phyloP scores from a whole-genome alignment of 73 alveolate genomes.

The Symbiodinium natans region DNA sequence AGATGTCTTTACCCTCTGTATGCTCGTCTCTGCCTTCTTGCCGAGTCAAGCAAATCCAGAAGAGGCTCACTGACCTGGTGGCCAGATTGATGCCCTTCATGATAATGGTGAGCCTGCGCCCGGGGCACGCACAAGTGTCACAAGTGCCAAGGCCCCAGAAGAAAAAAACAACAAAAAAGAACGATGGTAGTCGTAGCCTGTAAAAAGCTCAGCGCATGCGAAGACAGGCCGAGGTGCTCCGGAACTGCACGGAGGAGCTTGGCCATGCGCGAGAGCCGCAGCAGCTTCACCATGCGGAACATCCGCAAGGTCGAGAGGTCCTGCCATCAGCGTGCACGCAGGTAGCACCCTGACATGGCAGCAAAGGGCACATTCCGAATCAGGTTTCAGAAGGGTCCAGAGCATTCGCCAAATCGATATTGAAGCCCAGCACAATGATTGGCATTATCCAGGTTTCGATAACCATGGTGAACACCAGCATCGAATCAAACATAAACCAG shows the following conservation, averaged over 20 bases:
- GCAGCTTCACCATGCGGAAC: conserved; percentile 75
- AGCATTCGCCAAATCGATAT: conserved; percentile 71
- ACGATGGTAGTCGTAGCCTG: too few species aligned
- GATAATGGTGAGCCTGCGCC: conserved; percentile 49
- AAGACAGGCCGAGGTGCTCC: not conserved
- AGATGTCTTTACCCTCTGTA: not conserved
- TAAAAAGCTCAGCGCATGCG: too few species aligned
- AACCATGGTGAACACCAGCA: conserved; percentile 50
- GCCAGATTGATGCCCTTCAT: conserved; percentile 86
- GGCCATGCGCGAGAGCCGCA: conserved; percentile 92
- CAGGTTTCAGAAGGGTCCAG: conserved; percentile 11
- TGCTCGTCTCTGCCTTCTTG: not conserved
- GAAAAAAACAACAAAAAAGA: not conserved
- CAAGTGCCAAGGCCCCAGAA: not conserved
- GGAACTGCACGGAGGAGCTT: conserved; percentile 87
- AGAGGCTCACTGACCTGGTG: conserved; percentile 33
- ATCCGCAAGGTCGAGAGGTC: conserved; percentile 47
- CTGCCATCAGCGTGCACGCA: not conserved
- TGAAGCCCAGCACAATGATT: conserved; percentile 45
- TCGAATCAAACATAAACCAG: conserved; percentile 74
- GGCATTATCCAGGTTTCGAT: conserved; percentile 69
- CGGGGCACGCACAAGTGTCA: not conserved
- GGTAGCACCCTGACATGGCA: too few species aligned
- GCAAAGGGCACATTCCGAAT: too few species aligned
- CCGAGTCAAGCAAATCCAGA: not conserved